phyloP scores from a whole-genome alignment of 441 rosid genomes.

The Kokia cookei region DNA sequence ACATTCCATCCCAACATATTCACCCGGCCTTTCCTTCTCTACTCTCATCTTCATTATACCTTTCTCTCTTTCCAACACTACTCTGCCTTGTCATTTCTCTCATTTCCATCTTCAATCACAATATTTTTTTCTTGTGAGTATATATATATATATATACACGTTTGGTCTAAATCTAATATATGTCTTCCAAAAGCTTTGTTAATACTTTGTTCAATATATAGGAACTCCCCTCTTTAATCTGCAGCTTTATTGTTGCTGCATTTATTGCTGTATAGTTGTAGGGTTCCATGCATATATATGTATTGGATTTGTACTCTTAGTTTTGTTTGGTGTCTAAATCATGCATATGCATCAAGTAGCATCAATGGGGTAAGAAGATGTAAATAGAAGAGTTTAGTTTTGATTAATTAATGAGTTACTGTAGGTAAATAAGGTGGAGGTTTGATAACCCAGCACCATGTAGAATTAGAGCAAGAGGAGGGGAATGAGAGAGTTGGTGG shows the following conservation, averaged over 20 bases:
- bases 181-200: background rate
- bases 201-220: background rate
- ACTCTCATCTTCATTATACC: background rate
- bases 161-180: background rate
- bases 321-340: background rate
- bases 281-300: background rate
- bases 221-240: background rate
- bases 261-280: background rate
- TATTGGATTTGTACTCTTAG: background rate
- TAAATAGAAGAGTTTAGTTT: background rate
- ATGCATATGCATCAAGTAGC: background rate
- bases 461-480: background rate
- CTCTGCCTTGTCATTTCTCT: background rate
- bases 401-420: background rate
- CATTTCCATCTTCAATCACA: background rate
- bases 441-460: background rate
- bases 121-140: background rate
- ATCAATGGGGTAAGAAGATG: background rate
- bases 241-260: background rate
- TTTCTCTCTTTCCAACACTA: background rate
- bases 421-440: background rate
- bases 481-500: constrained; percentile 8
- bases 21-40: constrained; percentile 9
- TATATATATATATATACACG: background rate
- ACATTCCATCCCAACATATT: background rate